Conservation (phyloP, 169 alveolate species). For the Eimeria falciformis region DNA sequence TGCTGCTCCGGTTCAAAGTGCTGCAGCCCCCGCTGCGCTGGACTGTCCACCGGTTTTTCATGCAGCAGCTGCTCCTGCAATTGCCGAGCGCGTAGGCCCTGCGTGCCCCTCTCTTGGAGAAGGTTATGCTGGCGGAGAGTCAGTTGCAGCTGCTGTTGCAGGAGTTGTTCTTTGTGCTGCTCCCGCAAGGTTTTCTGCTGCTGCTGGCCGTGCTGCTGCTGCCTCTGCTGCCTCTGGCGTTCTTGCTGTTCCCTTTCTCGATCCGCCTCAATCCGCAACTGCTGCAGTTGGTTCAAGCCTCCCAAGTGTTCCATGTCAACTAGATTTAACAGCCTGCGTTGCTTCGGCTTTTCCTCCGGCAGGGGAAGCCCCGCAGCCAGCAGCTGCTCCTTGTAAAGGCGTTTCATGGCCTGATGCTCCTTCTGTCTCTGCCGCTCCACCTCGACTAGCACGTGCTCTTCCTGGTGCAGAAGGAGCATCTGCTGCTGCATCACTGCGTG, state of each 20-base stretch:
- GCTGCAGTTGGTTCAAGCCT: constrained; percentile 70
- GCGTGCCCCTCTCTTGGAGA: neutral
- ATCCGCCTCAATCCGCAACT: constrained; percentile 41
- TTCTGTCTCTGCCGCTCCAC: constrained; percentile 35
- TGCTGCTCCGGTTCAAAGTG: too few relatives aligned
- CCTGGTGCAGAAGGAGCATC: constrained; percentile 48
- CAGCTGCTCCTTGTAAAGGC: constrained; percentile 14
- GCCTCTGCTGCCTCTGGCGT: constrained; percentile 54
- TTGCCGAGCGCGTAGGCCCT: neutral
- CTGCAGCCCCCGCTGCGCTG: too few relatives aligned
- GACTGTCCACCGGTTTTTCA: too few relatives aligned
- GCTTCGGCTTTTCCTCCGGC: constrained; percentile 29
- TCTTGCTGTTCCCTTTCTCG: constrained; percentile 35
- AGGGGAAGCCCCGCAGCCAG: constrained; percentile 11
- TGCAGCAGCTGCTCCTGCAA: neutral
- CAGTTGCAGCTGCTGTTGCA: neutral
- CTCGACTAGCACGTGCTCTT: constrained; percentile 31
- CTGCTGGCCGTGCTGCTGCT: constrained; percentile 41
- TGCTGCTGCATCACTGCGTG: constrained; percentile 64
- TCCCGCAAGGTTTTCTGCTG: constrained; percentile 45
- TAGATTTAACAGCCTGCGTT: neutral
- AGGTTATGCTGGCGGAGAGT: too few relatives aligned
- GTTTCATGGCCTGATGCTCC: constrained; percentile 16
- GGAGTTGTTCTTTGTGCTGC: constrained; percentile 15
- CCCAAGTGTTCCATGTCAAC: constrained; percentile 56